A percentile compares a stretch with the other conserved stretches of the same genome.
Evolutionary conservation across 2,329 filamentous ascomycete species (phyloP).

Genomic region (Karstenula rhodostoma): DNA sequence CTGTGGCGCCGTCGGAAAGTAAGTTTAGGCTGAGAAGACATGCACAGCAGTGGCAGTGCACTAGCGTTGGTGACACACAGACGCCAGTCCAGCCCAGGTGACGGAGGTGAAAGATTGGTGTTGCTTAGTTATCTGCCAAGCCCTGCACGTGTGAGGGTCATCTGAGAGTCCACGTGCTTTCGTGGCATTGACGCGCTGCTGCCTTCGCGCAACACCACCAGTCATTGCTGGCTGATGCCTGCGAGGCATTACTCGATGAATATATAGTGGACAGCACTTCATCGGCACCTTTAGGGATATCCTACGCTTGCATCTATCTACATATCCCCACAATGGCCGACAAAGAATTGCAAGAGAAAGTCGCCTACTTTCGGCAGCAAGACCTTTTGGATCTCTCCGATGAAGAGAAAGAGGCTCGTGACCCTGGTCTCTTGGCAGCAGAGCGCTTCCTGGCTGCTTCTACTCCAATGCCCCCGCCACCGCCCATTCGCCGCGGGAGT

Average conservation of each 20-base stretch:
- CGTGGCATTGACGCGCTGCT: slow-evolving; percentile 17
- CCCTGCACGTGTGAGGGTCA: not conserved
- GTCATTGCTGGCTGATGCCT: slow-evolving; percentile 7
- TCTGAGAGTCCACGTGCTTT: slow-evolving; percentile 12
- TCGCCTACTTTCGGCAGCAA: slow-evolving; percentile 40
- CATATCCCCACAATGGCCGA: slow-evolving; percentile 28
- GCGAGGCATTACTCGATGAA: not conserved
- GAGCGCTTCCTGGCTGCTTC: slow-evolving; percentile 34
- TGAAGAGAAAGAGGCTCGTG: slow-evolving; percentile 32
- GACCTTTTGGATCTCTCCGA: slow-evolving; percentile 39
- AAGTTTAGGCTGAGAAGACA: not conserved
- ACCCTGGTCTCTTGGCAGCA: slow-evolving; percentile 22
- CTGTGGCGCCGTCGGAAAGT: not conserved
- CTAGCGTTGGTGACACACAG: slow-evolving; percentile 1
- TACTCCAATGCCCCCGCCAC: slow-evolving; percentile 29
- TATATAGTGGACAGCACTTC: not conserved
- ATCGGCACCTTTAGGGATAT: not conserved
- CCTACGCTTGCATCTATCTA: not conserved
- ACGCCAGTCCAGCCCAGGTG: not conserved
- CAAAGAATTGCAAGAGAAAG: slow-evolving; percentile 35
- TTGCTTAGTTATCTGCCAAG: not conserved
- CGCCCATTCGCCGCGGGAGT: slow-evolving; percentile 24
- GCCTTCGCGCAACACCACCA: slow-evolving; percentile 13
- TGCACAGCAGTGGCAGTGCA: not conserved
- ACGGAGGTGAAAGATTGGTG: not conserved